phyloP scores from a whole-genome alignment of 169 alveolate genomes.

The Sarcocystis neurona region DNA sequence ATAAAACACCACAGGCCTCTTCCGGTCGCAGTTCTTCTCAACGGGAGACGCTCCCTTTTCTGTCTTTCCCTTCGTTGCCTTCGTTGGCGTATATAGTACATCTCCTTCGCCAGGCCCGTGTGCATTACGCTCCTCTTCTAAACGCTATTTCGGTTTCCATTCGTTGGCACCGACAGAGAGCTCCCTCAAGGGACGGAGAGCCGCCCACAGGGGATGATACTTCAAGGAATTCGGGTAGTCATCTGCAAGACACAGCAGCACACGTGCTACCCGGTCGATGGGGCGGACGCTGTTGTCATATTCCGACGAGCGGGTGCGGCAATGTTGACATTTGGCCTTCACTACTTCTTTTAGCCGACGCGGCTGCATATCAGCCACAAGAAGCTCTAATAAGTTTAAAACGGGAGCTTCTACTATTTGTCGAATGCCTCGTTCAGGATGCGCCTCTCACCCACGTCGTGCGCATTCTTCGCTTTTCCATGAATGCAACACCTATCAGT shows the following conservation, averaged over 20 bases:
- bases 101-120: not conserved
- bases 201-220: not conserved
- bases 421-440: not conserved
- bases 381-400: not conserved
- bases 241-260: too few species aligned
- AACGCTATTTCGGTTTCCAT: not conserved
- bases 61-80: not conserved
- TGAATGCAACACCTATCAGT: too few species aligned
- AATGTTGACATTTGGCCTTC: not conserved
- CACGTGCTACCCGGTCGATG: too few species aligned
- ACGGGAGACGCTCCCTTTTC: too few species aligned
- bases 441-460: not conserved
- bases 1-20: too few species aligned
- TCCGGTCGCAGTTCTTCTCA: too few species aligned
- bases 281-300: not conserved
- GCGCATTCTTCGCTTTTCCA: conserved; percentile 3
- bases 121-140: not conserved
- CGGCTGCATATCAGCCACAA: conserved; percentile 1
- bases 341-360: not conserved
- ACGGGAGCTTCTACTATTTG: conserved; percentile 2
- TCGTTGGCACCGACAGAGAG: not conserved
- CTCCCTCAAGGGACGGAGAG: not conserved
- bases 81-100: not conserved
- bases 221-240: too few species aligned
- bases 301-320: not conserved